These are phyloP conservation scores for Marchantia paleacea DNA, from an alignment of 225 moss, liverwort and hornwort species.

Conservation along the genomic window DNA sequence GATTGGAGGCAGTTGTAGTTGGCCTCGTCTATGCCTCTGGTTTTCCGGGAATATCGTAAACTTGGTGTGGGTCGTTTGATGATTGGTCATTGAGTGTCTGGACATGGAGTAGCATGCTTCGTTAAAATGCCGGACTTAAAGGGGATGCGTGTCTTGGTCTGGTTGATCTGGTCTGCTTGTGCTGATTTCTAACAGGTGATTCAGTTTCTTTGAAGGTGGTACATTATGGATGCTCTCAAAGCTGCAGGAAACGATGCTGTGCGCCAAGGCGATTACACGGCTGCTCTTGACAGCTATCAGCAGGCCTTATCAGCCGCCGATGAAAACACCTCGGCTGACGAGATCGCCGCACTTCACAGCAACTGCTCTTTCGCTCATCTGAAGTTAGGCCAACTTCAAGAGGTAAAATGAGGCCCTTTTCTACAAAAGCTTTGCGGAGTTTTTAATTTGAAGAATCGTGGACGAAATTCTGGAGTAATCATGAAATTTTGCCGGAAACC, in stretches of 20 bases:
- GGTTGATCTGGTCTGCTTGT: background rate
- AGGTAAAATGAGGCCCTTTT: constrained; percentile 28
- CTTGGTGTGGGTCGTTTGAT: background rate
- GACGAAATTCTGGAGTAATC: too few relatives aligned
- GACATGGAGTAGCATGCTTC: background rate
- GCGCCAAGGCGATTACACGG: constrained; percentile 61
- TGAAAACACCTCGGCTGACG: constrained; percentile 25
- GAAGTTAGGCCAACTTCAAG: constrained; percentile 57
- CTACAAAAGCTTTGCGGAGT: too few relatives aligned
- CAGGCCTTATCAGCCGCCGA: constrained; percentile 57
- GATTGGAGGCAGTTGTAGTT: background rate
- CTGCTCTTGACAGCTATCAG: constrained; percentile 59
- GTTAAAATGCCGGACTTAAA: background rate
- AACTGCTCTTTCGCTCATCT: constrained; percentile 76
- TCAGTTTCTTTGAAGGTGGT: constrained; percentile 20
- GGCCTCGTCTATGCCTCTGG: background rate
- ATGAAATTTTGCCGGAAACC: background rate
- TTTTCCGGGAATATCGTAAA: background rate
- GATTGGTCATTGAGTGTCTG: background rate
- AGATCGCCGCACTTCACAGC: constrained; percentile 60
- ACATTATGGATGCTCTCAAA: constrained; percentile 73
- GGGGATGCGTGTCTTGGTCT: background rate
- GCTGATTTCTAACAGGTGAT: background rate
- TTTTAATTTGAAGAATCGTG: too few relatives aligned
- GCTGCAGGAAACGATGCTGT: constrained; percentile 87